phyloP scores from a whole-genome alignment of 805 yeast species.

The Teunomyces panamensis region DNA sequence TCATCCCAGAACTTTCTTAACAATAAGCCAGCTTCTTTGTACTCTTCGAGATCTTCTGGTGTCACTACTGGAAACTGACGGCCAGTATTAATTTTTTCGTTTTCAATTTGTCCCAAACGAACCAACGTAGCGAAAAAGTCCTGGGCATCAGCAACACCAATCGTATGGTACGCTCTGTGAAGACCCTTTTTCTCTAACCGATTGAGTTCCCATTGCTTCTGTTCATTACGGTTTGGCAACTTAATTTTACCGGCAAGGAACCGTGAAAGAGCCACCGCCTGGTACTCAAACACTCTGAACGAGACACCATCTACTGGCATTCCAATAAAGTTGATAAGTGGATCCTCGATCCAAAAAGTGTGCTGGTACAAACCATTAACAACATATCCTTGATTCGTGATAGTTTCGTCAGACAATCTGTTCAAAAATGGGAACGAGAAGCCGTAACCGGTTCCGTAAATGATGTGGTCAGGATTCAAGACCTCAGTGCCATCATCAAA shows the following conservation, averaged over 20 bases:
- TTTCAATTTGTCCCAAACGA: conserved; percentile 16
- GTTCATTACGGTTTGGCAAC: conserved; percentile 48
- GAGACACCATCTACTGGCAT: conserved; percentile 62
- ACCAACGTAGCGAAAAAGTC: conserved; percentile 13
- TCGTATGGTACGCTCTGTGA: conserved; percentile 41
- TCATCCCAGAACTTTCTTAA: conserved; percentile 22
- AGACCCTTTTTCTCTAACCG: conserved; percentile 42
- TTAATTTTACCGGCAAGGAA: conserved; percentile 54
- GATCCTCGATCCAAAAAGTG: conserved; percentile 54
- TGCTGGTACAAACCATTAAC: conserved; percentile 55
- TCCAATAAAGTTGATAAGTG: conserved; percentile 62
- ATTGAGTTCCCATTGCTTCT: conserved; percentile 41
- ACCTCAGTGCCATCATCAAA: conserved; percentile 50
- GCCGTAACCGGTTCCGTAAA: conserved; percentile 76
- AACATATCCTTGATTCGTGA: conserved; percentile 23
- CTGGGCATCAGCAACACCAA: conserved; percentile 17
- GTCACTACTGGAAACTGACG: conserved; percentile 21
- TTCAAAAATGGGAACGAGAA: conserved; percentile 61
- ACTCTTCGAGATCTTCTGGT: conserved; percentile 13
- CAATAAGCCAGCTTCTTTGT: conserved; percentile 13
- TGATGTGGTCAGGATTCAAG: conserved; percentile 49
- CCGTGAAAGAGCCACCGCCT: conserved; percentile 63
- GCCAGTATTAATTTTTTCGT: conserved; percentile 12
- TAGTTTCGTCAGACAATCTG: conserved; percentile 28
- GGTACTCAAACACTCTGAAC: conserved; percentile 58